Base-by-base conservation (phyloP, 2,329 filamentous ascomycete species). In the Trichophaea hybrida region DNA sequence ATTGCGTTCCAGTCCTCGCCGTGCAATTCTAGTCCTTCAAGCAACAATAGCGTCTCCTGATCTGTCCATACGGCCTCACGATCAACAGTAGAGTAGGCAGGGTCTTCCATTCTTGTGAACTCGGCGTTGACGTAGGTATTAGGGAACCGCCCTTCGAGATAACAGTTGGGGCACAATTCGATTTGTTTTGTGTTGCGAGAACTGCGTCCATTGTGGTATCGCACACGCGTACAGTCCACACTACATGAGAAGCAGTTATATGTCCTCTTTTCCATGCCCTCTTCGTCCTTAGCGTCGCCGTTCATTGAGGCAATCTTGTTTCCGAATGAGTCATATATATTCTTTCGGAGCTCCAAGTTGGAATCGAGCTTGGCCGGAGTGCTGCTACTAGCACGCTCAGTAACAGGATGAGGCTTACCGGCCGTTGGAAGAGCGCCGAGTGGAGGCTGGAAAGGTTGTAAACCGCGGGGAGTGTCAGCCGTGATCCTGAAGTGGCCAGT, bases 401-500 rank as follows among this genome's bases (percentile, higher is more conserved):
- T 95, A 53, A 85, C 75, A 32, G 79, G 70, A 65, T 80, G 75
- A 50, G 78, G 74, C 70, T 83, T 84, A 43, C 83, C 82, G 2
- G 78, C 70, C 5, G 80, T 80, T 46, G 79, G 68, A 37, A 72
- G 72, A 8, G 65, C 73, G 5, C 88, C 82, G 67, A 88, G 86
- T 1, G 89, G 84, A 15, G 93, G 93, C 71, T 98, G 93, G 81
- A 91, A 95, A 31, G 91, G 86, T 72, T 97, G 91, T 55, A 98
- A 79, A 40, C 93, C 93, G 61, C 93, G 84, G 57, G 93, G 93
- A 0, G 93, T 98, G 71, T 98, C 93, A 70, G 89, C 93, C 59
- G 91, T 91, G 63, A 97, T 84, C 72, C 88, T 86, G 79, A 98
- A 98, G 72, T 98, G 93, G 43, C 93, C 93, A 3, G 93, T 98